Evolutionary conservation across 345 rosid genomes (phyloP), one percentile per base, ranked within the genome.

Genomic region (Sapria himalayana): DNA sequence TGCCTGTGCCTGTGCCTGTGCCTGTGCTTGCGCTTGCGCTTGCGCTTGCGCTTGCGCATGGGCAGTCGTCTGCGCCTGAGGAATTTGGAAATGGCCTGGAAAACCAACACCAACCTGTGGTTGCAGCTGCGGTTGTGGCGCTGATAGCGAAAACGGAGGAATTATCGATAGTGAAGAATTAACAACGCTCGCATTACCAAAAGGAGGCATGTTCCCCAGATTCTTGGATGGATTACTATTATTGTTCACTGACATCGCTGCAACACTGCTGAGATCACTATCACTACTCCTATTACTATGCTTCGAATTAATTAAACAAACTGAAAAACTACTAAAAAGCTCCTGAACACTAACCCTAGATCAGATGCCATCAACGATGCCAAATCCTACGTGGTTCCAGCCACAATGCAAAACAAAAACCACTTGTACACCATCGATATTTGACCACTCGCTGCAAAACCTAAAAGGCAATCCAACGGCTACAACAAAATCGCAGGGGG

Each of bases 141-240:
- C 74, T 1, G 79, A 42, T 41, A 62, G 85, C 9, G 69, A 33
- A 56, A 78, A 85, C 37, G 61, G 51, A 1, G 67, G 65, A 61
- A 80, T 85, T 4, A 57, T 45, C 12, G 76, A 55, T 68, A 71
- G 52, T 0, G 77, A 66, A 8, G 63, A 69, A 45, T 67, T 63
- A 24, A 58, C 66, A 64, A 81, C 71, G 42, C 92, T 89, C 3
- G 71, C 63, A 69, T 76, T 89, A 18, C 74, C 93, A 43, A 72
- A 78, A 11, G 92, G 85, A 9, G 80, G 79, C 2, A 86, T 63
- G 33, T 60, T 53, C 57, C 80, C 80, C 7, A 70, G 68, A 48
- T 69, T 64, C 64, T 76, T 89, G 19, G 72, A 52, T 9, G 65
- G 74, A 32, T 73, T 82, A 21, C 27, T 56, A 46, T 59, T 63